Evolutionary conservation across 768 basidiomycete genomes (phyloP), one percentile per base, ranked within the genome.

Genomic region (Chlorophyllum brunneum): DNA sequence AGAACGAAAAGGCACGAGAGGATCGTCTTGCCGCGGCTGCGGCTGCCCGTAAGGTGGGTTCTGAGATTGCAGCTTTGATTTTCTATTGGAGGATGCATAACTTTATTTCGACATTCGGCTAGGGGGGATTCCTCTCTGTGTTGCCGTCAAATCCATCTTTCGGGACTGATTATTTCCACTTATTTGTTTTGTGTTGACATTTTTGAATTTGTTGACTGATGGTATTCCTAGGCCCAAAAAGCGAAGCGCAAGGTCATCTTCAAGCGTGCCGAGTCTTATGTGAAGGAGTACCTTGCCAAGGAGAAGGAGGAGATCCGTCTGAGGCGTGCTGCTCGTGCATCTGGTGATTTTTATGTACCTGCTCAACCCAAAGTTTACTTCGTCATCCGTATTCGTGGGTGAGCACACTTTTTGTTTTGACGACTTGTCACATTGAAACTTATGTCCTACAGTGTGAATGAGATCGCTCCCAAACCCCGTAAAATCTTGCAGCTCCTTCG

Each of bases 401-500:
- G 65, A 68, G 90, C 57, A 13, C 33, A 20, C 29, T 49, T 26
- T 22, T 20, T 23, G 20, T 31, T 43, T 16, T 0, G 13, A n/a
- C 9, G 15, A 36, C 5, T 30, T 31, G 20, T 27, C 5, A n/a
- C 22, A 34, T 13, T 20, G 22, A 34, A 31, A 43, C 45, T 64
- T 30, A 64, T 43, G 13, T 33, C 29, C 26, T 48, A 8, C 59
- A 94, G 97, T 95, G 94, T 99, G 80, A 98, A 98, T 72, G 92
- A 98, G 70, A 97, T 99, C 67, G 93, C 97, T 51, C 97, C 97
- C 55, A 99, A 99, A 76, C 97, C 97, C 65, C 88, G 94, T 68
- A 99, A 99, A 81, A 98, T 99, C 68, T 75, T 99, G 63, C 97
- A 99, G 69, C 86, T 99, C 58, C 89, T 99, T 68, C 94, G 97